Percentiles rank a stretch among this genome's conserved stretches.
Conservation (phyloP, 2,329 filamentous ascomycete genomes). For the Diaporthe aspalathi region DNA sequence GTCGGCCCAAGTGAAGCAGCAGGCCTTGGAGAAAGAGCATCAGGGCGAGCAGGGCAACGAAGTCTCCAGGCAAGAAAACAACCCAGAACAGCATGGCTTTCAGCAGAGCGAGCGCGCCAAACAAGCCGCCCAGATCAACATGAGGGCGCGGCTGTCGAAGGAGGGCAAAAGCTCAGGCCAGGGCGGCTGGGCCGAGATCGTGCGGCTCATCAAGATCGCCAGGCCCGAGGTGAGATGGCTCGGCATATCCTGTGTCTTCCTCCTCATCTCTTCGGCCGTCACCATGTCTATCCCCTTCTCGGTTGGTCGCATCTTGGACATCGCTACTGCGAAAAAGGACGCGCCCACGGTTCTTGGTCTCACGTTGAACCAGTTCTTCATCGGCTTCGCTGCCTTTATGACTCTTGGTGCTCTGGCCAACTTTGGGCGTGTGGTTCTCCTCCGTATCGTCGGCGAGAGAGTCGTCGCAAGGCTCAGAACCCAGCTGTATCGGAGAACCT, state of each 20-base stretch:
- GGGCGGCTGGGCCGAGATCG: constrained; percentile 79
- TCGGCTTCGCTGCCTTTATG: constrained; percentile 79
- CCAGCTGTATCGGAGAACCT: constrained; percentile 89
- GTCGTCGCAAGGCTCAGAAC: constrained; percentile 92
- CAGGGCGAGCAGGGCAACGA: constrained; percentile 41
- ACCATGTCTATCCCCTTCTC: constrained; percentile 98
- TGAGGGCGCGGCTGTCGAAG: constrained; percentile 88
- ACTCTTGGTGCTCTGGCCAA: constrained; percentile 89
- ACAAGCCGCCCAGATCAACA: constrained; percentile 88
- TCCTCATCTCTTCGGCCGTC: constrained; percentile 90
- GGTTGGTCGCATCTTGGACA: constrained; percentile 94
- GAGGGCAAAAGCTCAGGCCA: constrained; percentile 71
- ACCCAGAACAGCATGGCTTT: constrained; percentile 54
- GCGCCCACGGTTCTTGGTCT: constrained; percentile 83
- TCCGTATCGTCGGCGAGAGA: constrained; percentile 93
- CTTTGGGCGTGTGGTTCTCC: constrained; percentile 91
- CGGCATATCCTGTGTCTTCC: constrained; percentile 80
- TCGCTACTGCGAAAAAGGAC: constrained; percentile 81
- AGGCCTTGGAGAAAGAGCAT: constrained; percentile 26
- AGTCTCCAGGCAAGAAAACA: constrained; percentile 48
- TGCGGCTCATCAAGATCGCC: constrained; percentile 89
- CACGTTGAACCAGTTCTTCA: constrained; percentile 88
- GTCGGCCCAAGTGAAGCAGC: constrained; percentile 33
- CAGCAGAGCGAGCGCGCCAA: constrained; percentile 81
- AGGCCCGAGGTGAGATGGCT: constrained; percentile 85